phyloP scores from a whole-genome alignment of 805 yeast species.

The Yarrowia sp. region DNA sequence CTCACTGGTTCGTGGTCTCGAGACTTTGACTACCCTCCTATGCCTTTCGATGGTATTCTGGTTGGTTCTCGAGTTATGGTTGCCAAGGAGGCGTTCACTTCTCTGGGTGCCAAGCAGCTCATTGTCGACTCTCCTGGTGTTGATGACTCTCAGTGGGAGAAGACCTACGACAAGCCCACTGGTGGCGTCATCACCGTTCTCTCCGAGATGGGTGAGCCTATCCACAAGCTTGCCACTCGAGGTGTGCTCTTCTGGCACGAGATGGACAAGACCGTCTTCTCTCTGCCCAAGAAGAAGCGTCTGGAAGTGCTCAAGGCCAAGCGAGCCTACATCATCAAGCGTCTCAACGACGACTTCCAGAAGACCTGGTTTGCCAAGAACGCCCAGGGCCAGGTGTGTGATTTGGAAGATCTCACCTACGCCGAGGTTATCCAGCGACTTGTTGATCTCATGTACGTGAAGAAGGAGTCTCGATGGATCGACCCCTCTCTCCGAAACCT shows the following conservation, averaged over 20 bases:
- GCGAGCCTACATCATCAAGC: constrained; percentile 79
- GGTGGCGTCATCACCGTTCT: constrained; percentile 96
- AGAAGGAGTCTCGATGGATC: constrained; percentile 79
- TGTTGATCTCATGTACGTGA: constrained; percentile 83
- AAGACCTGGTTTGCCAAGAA: constrained; percentile 96
- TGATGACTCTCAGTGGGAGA: constrained; percentile 84
- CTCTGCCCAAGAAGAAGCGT: constrained; percentile 80
- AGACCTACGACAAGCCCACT: constrained; percentile 87
- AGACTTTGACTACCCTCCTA: constrained; percentile 83
- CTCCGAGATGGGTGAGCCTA: constrained; percentile 99
- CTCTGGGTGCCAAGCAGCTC: constrained; percentile 88
- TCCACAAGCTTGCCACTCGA: constrained; percentile 96
- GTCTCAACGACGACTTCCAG: constrained; percentile 90
- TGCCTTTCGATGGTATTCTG: constrained; percentile 98
- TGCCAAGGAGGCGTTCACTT: constrained; percentile 92
- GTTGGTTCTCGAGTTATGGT: constrained; percentile 97
- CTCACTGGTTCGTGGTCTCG: constrained; percentile 97
- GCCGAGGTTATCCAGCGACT: constrained; percentile 83
- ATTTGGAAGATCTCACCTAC: constrained; percentile 93
- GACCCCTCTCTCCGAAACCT: constrained; percentile 82
- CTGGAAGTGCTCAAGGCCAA: constrained; percentile 76
- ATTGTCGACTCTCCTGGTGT: constrained; percentile 91
- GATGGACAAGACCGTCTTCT: constrained; percentile 89
- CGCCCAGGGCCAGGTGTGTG: constrained; percentile 71
- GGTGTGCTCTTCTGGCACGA: constrained; percentile 98